A percentile compares a stretch with the other conserved stretches of the same genome.
Evolutionary conservation across 495 filamentous ascomycete genomes (phyloP).

Genomic region (Aspergillus haitiensis): DNA sequence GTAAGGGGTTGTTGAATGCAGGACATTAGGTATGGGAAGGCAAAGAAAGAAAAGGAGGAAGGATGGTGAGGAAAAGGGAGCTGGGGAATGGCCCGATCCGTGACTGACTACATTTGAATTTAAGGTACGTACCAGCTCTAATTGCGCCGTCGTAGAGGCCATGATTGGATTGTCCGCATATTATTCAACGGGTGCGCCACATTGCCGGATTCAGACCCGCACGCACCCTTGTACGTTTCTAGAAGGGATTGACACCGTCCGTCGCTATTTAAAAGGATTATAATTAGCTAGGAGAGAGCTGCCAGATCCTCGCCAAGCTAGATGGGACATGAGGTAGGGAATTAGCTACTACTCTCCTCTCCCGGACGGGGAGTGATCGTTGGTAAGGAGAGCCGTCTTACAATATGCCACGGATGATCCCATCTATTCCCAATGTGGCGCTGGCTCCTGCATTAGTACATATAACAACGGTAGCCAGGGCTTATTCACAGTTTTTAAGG

Average conservation of each 20-base stretch:
- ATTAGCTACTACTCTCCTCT: no score
- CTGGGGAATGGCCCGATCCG: neutral
- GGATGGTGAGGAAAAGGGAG: neutral
- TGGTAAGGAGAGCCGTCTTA: no score
- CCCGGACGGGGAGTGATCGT: no score
- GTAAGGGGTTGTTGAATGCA: slow-evolving; percentile 15
- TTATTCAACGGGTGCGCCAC: slow-evolving; percentile 8
- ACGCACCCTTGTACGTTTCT: slow-evolving; percentile 11
- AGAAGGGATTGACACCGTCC: slow-evolving; percentile 24
- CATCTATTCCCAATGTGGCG: slow-evolving; percentile 18
- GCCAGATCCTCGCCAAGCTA: slow-evolving; percentile 9
- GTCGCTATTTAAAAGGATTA: slow-evolving; percentile 8
- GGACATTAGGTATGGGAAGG: neutral
- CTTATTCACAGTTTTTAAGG: neutral
- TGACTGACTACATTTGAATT: no score
- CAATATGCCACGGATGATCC: neutral
- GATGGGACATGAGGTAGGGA: neutral
- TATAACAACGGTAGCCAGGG: slow-evolving; percentile 8
- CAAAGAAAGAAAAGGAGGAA: neutral
- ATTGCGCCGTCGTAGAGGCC: neutral
- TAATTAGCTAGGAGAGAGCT: slow-evolving; percentile 1
- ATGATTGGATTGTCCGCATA: slow-evolving; percentile 12
- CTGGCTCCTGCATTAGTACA: slow-evolving; percentile 17
- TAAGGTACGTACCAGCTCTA: no score
- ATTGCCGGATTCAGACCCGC: slow-evolving; percentile 14